phyloP scores from a whole-genome alignment of 1,139 yeast species.

The Pichia sp. region DNA sequence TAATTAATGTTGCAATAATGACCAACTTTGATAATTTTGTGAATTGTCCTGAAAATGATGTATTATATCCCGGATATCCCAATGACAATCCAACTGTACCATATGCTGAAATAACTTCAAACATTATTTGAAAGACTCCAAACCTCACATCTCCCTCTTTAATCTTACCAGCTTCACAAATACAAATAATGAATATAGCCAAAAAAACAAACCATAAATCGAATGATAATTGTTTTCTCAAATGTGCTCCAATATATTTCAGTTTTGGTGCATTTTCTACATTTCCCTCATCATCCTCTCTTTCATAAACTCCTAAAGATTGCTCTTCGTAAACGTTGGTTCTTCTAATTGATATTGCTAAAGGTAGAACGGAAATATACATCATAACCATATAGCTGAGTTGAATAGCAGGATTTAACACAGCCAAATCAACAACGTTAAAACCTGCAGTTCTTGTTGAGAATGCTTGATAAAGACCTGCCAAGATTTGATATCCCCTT shows the following conservation, averaged over 20 bases:
- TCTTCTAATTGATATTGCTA: slow-evolving; percentile 92
- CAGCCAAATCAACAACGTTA: slow-evolving; percentile 58
- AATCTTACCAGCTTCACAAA: slow-evolving; percentile 70
- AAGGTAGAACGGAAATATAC: slow-evolving; percentile 93
- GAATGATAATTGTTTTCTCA: slow-evolving; percentile 84
- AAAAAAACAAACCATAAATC: slow-evolving; percentile 91
- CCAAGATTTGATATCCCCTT: slow-evolving; percentile 62
- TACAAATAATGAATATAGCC: slow-evolving; percentile 79
- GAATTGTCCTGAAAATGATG: slow-evolving; percentile 72
- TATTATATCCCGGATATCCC: slow-evolving; percentile 63
- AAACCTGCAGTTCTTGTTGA: slow-evolving; percentile 95
- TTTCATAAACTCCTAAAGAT: slow-evolving; percentile 71
- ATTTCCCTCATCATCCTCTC: slow-evolving; percentile 28
- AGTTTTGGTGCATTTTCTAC: slow-evolving; percentile 19
- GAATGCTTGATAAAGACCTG: slow-evolving; percentile 86
- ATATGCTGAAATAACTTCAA: slow-evolving; percentile 90
- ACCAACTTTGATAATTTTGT: slow-evolving; percentile 71
- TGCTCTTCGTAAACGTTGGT: slow-evolving; percentile 98
- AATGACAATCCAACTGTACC: slow-evolving; percentile 91
- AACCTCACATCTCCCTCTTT: slow-evolving; percentile 43
- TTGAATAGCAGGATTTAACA: slow-evolving; percentile 83
- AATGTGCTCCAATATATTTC: slow-evolving; percentile 74
- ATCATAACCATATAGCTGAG: slow-evolving; percentile 94
- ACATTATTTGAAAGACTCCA: slow-evolving; percentile 63
- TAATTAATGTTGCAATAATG: slow-evolving; percentile 79